These are phyloP conservation scores for Phialophora macrospora DNA, from an alignment of 2,329 filamentous ascomycete genomes.

Conservation along the genomic window DNA sequence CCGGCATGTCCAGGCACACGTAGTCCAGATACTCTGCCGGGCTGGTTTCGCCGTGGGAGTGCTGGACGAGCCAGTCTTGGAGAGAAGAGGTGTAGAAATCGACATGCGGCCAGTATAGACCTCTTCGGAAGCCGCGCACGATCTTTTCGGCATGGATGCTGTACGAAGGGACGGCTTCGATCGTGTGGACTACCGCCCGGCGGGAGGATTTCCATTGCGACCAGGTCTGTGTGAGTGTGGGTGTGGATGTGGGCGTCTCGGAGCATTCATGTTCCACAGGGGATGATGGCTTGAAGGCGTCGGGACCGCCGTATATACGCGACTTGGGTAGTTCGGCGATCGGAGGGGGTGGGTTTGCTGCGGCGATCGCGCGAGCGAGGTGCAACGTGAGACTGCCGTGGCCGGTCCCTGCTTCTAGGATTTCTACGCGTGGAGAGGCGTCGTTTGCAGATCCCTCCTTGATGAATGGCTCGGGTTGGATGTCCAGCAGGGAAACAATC, in stretches of 20 bases:
- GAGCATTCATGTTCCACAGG: neutral
- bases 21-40: constrained; percentile 66
- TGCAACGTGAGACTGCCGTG: constrained; percentile 79
- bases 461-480: constrained; percentile 61
- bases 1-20: constrained; percentile 75
- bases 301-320: neutral
- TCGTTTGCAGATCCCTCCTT: constrained; percentile 18
- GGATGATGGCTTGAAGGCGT: neutral
- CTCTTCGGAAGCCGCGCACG: constrained; percentile 69
- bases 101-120: constrained; percentile 71
- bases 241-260: neutral
- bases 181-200: constrained; percentile 73
- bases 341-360: constrained; percentile 61
- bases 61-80: constrained; percentile 61
- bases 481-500: constrained; percentile 76
- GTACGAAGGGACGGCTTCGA: constrained; percentile 69
- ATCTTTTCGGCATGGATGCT: constrained; percentile 68
- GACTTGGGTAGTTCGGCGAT: constrained; percentile 45
- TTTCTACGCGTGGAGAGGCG: constrained; percentile 60
- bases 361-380: constrained; percentile 75
- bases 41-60: neutral
- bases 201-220: constrained; percentile 58
- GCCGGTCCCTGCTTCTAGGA: constrained; percentile 84
- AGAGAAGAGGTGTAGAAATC: constrained; percentile 75
- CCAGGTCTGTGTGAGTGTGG: constrained; percentile 44